phyloP scores from a whole-genome alignment of 805 yeast genomes.

The Saturnispora hagleri region DNA sequence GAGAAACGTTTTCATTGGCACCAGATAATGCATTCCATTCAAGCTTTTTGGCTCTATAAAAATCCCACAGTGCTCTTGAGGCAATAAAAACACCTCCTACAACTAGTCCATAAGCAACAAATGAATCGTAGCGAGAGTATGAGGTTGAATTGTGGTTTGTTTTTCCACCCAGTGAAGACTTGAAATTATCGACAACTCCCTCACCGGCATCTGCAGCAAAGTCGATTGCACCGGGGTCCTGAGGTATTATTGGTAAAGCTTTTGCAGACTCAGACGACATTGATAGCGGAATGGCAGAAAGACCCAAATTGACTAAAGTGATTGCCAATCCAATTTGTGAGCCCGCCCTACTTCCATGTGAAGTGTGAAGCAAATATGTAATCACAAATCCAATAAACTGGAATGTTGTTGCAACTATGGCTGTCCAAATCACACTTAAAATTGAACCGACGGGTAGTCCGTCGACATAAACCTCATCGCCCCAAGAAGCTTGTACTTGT shows the following conservation, averaged over 20 bases:
- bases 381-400: slow-evolving; percentile 89
- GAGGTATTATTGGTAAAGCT: slow-evolving; percentile 32
- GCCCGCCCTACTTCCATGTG: slow-evolving; percentile 96
- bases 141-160: slow-evolving; percentile 6
- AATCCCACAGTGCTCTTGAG: slow-evolving; percentile 62
- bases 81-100: slow-evolving; percentile 60
- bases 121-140: slow-evolving; percentile 29
- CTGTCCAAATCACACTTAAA: slow-evolving; percentile 86
- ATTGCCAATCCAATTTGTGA: slow-evolving; percentile 86
- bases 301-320: slow-evolving; percentile 68
- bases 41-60: slow-evolving; percentile 64
- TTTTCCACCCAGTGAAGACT: slow-evolving; percentile 17
- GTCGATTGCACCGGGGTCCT: slow-evolving; percentile 51
- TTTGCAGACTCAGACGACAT: slow-evolving; percentile 12
- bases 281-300: slow-evolving; percentile 40
- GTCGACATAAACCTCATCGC: slow-evolving; percentile 85
- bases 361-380: slow-evolving; percentile 85
- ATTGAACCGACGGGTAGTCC: slow-evolving; percentile 92
- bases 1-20: not conserved
- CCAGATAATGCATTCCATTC: slow-evolving; percentile 31
- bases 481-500: slow-evolving; percentile 65
- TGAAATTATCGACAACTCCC: slow-evolving; percentile 23
- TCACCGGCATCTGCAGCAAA: slow-evolving; percentile 18
- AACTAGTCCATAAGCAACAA: slow-evolving; percentile 54
- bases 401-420: slow-evolving; percentile 80